Base-by-base conservation (phyloP, 306 rosid genomes). In the Sesbania bispinosa region DNA sequence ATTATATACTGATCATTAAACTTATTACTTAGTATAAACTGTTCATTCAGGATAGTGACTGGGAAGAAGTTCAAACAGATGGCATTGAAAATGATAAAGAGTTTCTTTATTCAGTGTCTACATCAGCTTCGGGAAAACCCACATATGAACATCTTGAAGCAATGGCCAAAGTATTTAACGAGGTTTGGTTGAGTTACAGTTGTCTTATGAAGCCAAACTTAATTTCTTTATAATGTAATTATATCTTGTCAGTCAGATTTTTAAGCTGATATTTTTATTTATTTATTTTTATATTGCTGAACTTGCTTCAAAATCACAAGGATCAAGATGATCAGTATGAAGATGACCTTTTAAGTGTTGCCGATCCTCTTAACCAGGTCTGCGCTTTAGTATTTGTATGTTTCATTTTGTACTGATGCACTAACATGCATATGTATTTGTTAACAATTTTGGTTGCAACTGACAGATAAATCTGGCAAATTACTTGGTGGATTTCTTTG, bases 301-400 rank as follows among this genome's bases (percentile, higher is more conserved):
- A n/a, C n/a, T n/a, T n/a, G n/a, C 32, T 83, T 79, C 53, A 62
- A 30, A 66, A 64, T 79, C 60, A 42, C 77, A 50, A 93, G 98
- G 97, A 90, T 69, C 85, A 82, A 67, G 96, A 83, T 50, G 94
- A 88, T 71, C 87, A 80, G 64, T 88, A 93, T 62, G 90, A 85
- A 75, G 97, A 89, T 71, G 87, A 87, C 77, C 85, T 87, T 52
- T 77, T 88, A 36, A 76, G 85, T 69, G 85, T 85, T 20, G 86
- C 92, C 0, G 98, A 93, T 81, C 97, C 98, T 62, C 92, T 93
- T 48, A 87, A 87, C 71, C 94, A 93, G 94, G 98, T 93, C 55
- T 64, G 64, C 16, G 19, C 33, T 73, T 15, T 15, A 18, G 61
- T 33, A 19, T 72, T 43, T 59, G 7, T n/a, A n/a, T n/a, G n/a